Base-by-base conservation (phyloP, 106 monocot genomes). In the Dendrobium nobile region DNA sequence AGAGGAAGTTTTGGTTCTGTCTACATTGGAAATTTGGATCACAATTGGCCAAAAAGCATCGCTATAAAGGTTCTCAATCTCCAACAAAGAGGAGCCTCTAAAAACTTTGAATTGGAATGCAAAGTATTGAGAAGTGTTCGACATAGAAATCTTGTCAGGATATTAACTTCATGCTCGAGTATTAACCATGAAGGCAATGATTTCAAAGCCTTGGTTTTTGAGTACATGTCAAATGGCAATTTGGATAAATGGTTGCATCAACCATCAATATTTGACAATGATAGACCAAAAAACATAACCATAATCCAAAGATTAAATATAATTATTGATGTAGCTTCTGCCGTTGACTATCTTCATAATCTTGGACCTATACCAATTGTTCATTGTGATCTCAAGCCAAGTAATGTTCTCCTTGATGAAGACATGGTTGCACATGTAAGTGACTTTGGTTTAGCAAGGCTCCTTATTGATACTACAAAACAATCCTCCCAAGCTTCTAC, bases 31-130 rank as follows among this genome's bases (percentile, higher is more conserved):
- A 56, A 28, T 2, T 27, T 80, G 31, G 33, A 45, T 51, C 10
- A 51, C 10, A 42, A 3, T 5, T 19, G 19, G 73, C 42, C 19
- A 27, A 27, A 73, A 15, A 27, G 3, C 0, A 72, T 87, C 9
- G 89, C 86, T 8, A 79, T 89, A 17, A 89, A 87, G 77, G 84
- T 89, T 4, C 82, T 89, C 7, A 75, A 86, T 40, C 89, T 89
- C 24, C 10, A 84, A 31, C 6, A 33, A 45, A 24, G 41, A 41
- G 89, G 89, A 54, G 89, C 87, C 24, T 85, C 77, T 1, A 79
- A 75, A 68, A 87, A 80, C 67, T 89, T 89, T 59, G n/a, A 82
- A 45, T 79, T 86, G 1, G 89, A 89, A 77, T 89, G 89, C 37
- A 82, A 82, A 45, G 75, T 74, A 19, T 42, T 89, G 47, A 75